Conservation (phyloP, 2,329 filamentous ascomycete genomes). For the Aspergillus ustus region DNA sequence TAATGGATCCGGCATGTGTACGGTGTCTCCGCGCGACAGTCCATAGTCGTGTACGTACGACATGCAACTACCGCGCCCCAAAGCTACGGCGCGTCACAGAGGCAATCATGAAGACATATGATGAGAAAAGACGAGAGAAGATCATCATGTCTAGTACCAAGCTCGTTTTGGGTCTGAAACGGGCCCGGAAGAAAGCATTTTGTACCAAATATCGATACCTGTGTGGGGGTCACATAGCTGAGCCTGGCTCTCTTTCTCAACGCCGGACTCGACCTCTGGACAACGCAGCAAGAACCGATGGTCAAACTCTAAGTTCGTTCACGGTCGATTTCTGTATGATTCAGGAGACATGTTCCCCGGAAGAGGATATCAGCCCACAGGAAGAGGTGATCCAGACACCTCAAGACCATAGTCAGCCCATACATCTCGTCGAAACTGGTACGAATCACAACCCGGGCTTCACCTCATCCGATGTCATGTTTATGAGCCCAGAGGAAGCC, state of each 20-base stretch:
- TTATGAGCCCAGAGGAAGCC: background rate
- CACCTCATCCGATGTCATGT: background rate
- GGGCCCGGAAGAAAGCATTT: slow-evolving; percentile 13
- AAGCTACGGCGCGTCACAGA: slow-evolving; percentile 37
- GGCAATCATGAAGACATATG: slow-evolving; percentile 28
- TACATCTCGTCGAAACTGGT: background rate
- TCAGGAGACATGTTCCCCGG: background rate
- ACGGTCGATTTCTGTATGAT: background rate
- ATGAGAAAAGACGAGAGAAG: background rate
- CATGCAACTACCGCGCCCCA: slow-evolving; percentile 26
- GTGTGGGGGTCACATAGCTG: background rate
- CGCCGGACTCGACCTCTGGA: background rate
- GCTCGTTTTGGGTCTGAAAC: slow-evolving; percentile 21
- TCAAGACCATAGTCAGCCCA: background rate
- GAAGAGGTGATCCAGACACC: background rate
- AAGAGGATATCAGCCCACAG: background rate
- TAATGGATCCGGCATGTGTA: slow-evolving; percentile 29
- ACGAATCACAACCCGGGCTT: background rate
- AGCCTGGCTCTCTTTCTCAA: background rate
- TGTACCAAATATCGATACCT: background rate
- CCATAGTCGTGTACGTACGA: slow-evolving; percentile 37
- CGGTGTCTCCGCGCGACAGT: slow-evolving; percentile 36
- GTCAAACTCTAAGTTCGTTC: background rate
- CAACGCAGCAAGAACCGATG: background rate
- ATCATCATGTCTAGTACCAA: slow-evolving; percentile 2